phyloP scores from a whole-genome alignment of 495 filamentous ascomycete genomes.

The Aspergillus nanangensis region DNA sequence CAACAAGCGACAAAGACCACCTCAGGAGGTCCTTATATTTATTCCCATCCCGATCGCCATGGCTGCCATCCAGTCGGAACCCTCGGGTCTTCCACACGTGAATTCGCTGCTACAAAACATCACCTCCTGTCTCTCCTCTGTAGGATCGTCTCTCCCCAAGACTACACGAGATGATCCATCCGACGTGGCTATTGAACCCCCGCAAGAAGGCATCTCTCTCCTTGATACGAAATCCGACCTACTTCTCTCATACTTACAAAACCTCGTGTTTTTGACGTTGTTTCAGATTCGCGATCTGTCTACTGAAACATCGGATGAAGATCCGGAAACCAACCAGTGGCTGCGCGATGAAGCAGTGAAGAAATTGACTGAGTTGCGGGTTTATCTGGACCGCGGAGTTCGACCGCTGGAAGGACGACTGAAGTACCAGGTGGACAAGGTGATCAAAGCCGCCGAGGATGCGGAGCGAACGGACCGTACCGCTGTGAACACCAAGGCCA shows the following conservation, averaged over 20 bases:
- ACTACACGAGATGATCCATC: constrained; percentile 26
- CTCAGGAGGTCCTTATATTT: no score
- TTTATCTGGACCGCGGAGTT: constrained; percentile 88
- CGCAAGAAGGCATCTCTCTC: constrained; percentile 85
- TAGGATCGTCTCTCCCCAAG: constrained; percentile 58
- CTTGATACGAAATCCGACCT: constrained; percentile 94
- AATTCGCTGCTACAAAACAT: constrained; percentile 59
- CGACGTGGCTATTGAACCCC: constrained; percentile 50
- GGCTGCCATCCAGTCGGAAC: constrained; percentile 16
- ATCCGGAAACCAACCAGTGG: constrained; percentile 17
- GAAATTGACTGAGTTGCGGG: constrained; percentile 77
- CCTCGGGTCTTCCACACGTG: constrained; percentile 26
- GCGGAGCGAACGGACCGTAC: constrained; percentile 44
- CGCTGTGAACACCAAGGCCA: constrained; percentile 19
- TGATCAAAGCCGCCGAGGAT: constrained; percentile 81
- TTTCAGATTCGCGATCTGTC: constrained; percentile 67
- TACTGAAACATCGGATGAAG: constrained; percentile 16
- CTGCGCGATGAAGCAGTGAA: constrained; percentile 61
- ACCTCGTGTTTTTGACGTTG: constrained; percentile 84
- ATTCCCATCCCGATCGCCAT: constrained; percentile 20
- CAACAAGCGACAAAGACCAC: constrained; percentile 2
- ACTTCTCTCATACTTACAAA: constrained; percentile 91
- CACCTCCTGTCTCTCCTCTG: constrained; percentile 56
- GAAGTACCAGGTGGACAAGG: constrained; percentile 86
- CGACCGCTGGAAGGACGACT: constrained; percentile 80